Percentiles rank a stretch among this genome's conserved stretches.
phyloP scores from a whole-genome alignment of 2,329 filamentous ascomycete species.

The Cordyceps cicadae region DNA sequence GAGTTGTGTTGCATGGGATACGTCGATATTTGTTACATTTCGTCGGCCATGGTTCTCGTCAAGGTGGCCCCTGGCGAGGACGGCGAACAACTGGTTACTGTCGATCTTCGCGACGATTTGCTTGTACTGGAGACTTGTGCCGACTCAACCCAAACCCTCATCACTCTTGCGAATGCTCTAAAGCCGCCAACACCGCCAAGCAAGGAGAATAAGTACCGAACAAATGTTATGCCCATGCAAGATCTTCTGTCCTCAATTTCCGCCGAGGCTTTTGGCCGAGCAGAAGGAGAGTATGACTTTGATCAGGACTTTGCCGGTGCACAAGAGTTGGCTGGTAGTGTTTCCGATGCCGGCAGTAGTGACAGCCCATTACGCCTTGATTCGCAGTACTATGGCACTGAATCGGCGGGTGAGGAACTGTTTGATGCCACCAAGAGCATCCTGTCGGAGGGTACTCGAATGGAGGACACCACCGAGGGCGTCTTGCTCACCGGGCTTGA shows the following conservation, averaged over 20 bases:
- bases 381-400: slow-evolving; percentile 41
- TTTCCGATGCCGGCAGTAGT: slow-evolving; percentile 23
- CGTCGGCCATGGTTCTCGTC: slow-evolving; percentile 64
- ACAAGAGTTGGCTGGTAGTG: slow-evolving; percentile 37
- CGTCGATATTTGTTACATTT: slow-evolving; percentile 80
- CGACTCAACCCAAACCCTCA: slow-evolving; percentile 90
- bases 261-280: slow-evolving; percentile 66
- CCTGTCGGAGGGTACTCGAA: slow-evolving; percentile 22
- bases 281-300: slow-evolving; percentile 53
- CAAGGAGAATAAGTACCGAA: slow-evolving; percentile 77
- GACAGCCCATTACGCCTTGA: slow-evolving; percentile 31
- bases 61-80: slow-evolving; percentile 47
- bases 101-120: slow-evolving; percentile 78
- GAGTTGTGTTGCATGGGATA: slow-evolving; percentile 61
- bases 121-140: slow-evolving; percentile 91
- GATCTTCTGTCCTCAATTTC: slow-evolving; percentile 87
- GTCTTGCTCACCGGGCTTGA: slow-evolving; percentile 27
- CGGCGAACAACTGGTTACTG: slow-evolving; percentile 59
- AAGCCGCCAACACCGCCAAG: slow-evolving; percentile 76
- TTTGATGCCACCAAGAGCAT: slow-evolving; percentile 37
- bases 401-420: slow-evolving; percentile 35
- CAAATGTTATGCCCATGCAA: slow-evolving; percentile 74
- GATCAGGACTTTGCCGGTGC: slow-evolving; percentile 55
- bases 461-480: slow-evolving; percentile 30
- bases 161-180: slow-evolving; percentile 69